Percentiles rank a stretch among this genome's conserved stretches.
Conservation (phyloP, 352 stramenopile species). For the Pythium scleroteichum region DNA sequence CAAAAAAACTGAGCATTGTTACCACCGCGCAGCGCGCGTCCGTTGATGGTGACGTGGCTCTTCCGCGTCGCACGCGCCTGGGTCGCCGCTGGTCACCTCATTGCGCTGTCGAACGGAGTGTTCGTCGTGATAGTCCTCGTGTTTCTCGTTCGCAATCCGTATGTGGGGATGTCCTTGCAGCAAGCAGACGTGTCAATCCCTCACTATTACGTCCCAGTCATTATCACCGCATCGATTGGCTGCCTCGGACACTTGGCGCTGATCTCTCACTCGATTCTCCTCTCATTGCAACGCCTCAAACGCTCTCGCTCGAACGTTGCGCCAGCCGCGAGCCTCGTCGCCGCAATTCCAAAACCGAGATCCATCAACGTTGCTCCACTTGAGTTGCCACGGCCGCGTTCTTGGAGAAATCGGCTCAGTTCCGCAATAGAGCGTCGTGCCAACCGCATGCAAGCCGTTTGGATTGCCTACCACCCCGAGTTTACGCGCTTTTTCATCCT, state of each 20-base stretch:
- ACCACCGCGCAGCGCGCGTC: neutral
- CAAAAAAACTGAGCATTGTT: no score
- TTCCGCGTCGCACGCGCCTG: neutral
- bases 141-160: neutral
- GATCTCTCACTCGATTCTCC: neutral
- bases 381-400: no score
- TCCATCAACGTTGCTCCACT: no score
- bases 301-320: no score
- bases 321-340: no score
- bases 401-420: no score
- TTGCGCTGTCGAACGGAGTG: neutral
- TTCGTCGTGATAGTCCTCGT: neutral
- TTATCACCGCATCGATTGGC: neutral
- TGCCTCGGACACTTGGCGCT: neutral
- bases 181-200: neutral
- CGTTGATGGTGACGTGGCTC: neutral
- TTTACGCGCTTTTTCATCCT: conserved; percentile 1
- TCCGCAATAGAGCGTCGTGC: no score
- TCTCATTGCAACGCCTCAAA: neutral
- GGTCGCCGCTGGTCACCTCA: neutral
- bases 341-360: no score
- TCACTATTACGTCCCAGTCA: neutral
- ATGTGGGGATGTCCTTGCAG: neutral
- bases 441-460: neutral
- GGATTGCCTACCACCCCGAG: neutral